Evolutionary conservation across 2,329 filamentous ascomycete species (phyloP), one percentile per base, ranked within the genome.

Genomic region (Pseudogymnoascus sp.): DNA sequence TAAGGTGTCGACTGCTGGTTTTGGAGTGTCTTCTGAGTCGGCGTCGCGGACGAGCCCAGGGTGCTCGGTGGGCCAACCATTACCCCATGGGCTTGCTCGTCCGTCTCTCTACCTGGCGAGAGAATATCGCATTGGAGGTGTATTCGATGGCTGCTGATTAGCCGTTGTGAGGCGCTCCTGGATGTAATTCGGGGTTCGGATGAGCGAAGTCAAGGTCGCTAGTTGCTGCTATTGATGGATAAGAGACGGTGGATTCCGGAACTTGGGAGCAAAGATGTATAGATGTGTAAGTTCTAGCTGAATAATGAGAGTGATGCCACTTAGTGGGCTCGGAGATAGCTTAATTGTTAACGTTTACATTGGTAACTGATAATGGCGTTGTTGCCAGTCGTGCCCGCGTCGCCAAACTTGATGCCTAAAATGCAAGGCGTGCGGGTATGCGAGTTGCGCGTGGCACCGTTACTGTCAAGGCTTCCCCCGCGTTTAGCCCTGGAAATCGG

Each of bases 1-100:
- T 76, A 69, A 62, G 75, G 70, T 14, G 74, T 65, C 65, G 78
- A 71, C 64, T 77, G 76, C 63, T 83, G 79, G 63, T 75, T 73
- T 64, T 75, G 75, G 65, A 80, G 75, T 64, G 79, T 77, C 75
- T 83, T 83, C 74, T 83, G 81, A 68, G 79, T 79, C 71, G 81
- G 79, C 67, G 79, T 81, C 69, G 78, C 77, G 68, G 81, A 81
- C 73, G 79, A 77, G 74, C 79, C 80, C 75, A 83, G 76, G 78
- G 82, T 82, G 74, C 77, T 74, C 67, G 73, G 67, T 70, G 71
- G 71, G 66, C 70, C 72, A 69, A 72, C 71, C 72, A 74, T 73
- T 70, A 72, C 70, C 67, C 73, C 71, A 73, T 73, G 68, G 67
- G 51, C 51, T 57, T 57, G 51, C 51, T 57, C 51, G 51, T 36